Percentiles rank a stretch among this genome's conserved stretches.
Evolutionary conservation across 2,329 filamentous ascomycete genomes (phyloP).

Genomic region (Apiospora sp.): DNA sequence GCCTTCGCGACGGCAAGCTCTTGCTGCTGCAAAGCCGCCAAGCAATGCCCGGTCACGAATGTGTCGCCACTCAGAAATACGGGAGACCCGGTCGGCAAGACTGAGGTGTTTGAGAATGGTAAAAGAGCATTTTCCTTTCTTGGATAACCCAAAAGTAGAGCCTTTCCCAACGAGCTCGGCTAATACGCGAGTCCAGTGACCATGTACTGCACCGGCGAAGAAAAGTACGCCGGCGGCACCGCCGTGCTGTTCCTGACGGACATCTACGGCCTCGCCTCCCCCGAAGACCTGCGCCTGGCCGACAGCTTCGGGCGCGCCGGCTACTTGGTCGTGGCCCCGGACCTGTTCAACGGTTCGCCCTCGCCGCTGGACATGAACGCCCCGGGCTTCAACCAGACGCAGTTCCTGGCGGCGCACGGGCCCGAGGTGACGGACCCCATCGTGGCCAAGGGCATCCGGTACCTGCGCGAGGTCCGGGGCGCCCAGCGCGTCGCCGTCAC

Average conservation of each 20-base stretch:
- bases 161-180: background rate
- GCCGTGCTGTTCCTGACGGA: constrained; percentile 45
- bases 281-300: constrained; percentile 42
- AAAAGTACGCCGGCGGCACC: constrained; percentile 33
- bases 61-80: constrained; percentile 39
- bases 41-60: constrained; percentile 37
- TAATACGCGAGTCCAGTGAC: constrained; percentile 36
- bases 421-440: constrained; percentile 54
- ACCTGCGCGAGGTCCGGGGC: constrained; percentile 57
- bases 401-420: constrained; percentile 47
- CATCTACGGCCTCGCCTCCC: constrained; percentile 43
- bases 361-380: constrained; percentile 42
- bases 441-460: constrained; percentile 53
- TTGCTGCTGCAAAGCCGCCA: background rate
- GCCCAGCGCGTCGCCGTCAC: constrained; percentile 60
- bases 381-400: constrained; percentile 35
- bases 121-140: constrained; percentile 12
- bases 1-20: background rate
- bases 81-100: constrained; percentile 40
- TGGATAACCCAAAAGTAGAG: background rate
- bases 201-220: constrained; percentile 41
- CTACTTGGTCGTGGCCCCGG: constrained; percentile 44
- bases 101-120: constrained; percentile 41
- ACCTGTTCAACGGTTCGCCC: constrained; percentile 44
- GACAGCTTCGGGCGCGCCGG: constrained; percentile 48